Evolutionary conservation across 73 alveolate species (phyloP), one percentile per base, ranked within the genome.

Genomic region (Paramecium primaurelia): DNA sequence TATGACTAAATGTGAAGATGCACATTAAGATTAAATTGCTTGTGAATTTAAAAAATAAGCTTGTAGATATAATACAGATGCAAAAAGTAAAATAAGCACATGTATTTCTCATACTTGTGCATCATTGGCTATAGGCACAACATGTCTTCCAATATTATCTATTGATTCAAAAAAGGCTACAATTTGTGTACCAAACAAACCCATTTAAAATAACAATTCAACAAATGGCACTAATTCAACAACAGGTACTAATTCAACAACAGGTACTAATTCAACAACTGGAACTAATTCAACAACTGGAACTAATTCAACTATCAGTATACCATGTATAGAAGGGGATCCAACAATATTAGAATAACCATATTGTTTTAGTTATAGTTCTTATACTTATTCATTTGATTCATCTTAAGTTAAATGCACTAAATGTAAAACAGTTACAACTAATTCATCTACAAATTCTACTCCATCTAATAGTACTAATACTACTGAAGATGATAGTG

Each of bases 31-130:
- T 80, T 6, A 28, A 22, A 10, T 45, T 2, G 91, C 91, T 80
- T 80, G 91, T 49, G 34, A 73, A 73, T 36, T 6, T 20, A 36
- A 73, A 10, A 22, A 36, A 37, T 36, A 32, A 36, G n/a, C 87
- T 2, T 73, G 87, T 73, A 0, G 16, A 14, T 32, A 28, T 28
- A 25, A 8, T 6, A 22, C 49, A 68, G 49, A 32, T 68, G 30
- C 51, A 68, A 68, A 20, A 3, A 68, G 59, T 73, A 37, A 36
- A 6, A 16, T 73, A 0, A 73, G 18, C 40, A 34, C 73, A 42
- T 80, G 91, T 37, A 4, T 26, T 8, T 64, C 91, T 11, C 75
- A 80, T 44, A 80, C 91, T 26, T 80, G 91, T 47, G 12, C 25
- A 14, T 44, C 91, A 5, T 32, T 45, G 20, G 91, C 91, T 9